Conservation (phyloP, 257 asterid species). For the Primulina eburnea region DNA sequence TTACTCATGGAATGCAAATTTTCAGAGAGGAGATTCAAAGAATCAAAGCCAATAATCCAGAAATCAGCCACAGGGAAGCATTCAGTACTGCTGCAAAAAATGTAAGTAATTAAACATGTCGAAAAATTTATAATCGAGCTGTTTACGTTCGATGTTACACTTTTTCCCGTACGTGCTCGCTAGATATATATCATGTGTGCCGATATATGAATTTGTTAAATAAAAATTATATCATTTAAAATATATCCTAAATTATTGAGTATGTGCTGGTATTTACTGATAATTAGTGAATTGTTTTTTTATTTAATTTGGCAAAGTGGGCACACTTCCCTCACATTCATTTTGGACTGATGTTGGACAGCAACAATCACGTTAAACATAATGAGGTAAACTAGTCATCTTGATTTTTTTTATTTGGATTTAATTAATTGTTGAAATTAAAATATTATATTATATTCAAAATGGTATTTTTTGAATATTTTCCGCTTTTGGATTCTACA, state of each 20-base stretch:
- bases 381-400: constrained; percentile 33
- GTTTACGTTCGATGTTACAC: background rate
- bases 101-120: constrained; percentile 37
- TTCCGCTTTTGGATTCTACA: background rate
- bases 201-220: too few relatives aligned
- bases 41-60: constrained; percentile 83
- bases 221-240: background rate
- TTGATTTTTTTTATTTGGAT: background rate
- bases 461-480: too few relatives aligned
- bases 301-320: constrained; percentile 47
- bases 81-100: constrained; percentile 94
- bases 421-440: background rate
- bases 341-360: constrained; percentile 87
- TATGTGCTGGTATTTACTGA: background rate
- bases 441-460: too few relatives aligned
- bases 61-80: constrained; percentile 86
- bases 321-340: constrained; percentile 96
- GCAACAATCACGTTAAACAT: constrained; percentile 48
- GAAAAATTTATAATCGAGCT: background rate
- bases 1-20: background rate
- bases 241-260: background rate
- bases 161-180: too few relatives aligned
- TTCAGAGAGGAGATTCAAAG: constrained; percentile 86
- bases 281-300: constrained; percentile 4
- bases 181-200: background rate